Percentiles rank a stretch among this genome's conserved stretches.
These are phyloP conservation scores for Lojkania enalia DNA, from an alignment of 2,329 filamentous ascomycete genomes.

Conservation along the genomic window DNA sequence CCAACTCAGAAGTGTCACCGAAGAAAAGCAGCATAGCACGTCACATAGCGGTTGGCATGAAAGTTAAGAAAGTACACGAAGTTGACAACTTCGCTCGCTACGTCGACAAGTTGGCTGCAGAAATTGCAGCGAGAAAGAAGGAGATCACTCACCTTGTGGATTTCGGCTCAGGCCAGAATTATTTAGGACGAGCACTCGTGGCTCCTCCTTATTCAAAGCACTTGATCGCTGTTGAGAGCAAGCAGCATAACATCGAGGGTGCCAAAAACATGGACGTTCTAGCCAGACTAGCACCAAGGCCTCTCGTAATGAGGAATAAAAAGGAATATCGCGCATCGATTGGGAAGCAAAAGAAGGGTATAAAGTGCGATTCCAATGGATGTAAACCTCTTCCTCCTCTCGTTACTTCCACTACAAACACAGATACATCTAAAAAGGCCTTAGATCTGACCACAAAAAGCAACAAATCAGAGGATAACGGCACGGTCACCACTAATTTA, in stretches of 20 bases:
- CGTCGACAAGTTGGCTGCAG: slow-evolving; percentile 67
- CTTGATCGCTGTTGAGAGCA: slow-evolving; percentile 88
- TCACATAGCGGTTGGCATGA: slow-evolving; percentile 86
- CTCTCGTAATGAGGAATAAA: slow-evolving; percentile 78
- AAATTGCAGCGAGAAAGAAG: slow-evolving; percentile 47
- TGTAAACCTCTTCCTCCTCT: slow-evolving; percentile 11
- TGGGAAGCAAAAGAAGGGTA: slow-evolving; percentile 47
- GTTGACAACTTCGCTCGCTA: slow-evolving; percentile 89
- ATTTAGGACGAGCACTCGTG: slow-evolving; percentile 85
- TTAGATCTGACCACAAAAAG: not conserved
- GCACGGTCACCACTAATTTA: slow-evolving; percentile 36
- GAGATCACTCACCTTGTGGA: slow-evolving; percentile 85
- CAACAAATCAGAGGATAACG: slow-evolving; percentile 2
- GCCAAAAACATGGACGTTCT: slow-evolving; percentile 83
- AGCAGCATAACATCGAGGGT: slow-evolving; percentile 81
- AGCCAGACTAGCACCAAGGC: slow-evolving; percentile 74
- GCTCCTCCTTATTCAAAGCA: slow-evolving; percentile 82
- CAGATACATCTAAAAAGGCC: slow-evolving; percentile 1
- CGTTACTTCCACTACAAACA: slow-evolving; percentile 35
- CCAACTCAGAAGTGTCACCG: slow-evolving; percentile 22
- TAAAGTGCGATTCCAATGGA: slow-evolving; percentile 33
- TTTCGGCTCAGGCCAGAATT: slow-evolving; percentile 96
- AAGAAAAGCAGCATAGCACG: slow-evolving; percentile 63
- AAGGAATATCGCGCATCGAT: slow-evolving; percentile 68
- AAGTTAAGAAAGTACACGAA: slow-evolving; percentile 92